A percentile compares a stretch with the other conserved stretches of the same genome.
Evolutionary conservation across 2,329 filamentous ascomycete species (phyloP).

Genomic region (Camillea tinctor): DNA sequence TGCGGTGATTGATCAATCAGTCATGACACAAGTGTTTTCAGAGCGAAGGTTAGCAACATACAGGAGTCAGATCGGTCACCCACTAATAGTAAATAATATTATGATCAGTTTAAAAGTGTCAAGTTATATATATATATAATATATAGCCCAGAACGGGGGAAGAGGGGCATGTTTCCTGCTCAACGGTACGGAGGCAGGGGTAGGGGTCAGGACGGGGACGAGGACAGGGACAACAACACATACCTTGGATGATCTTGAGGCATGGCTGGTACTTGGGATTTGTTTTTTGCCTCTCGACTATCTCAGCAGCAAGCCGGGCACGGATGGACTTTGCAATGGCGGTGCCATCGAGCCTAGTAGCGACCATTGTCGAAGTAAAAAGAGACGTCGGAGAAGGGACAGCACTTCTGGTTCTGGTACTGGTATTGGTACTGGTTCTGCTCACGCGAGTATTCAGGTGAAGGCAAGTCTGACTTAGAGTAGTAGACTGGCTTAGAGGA

Average conservation of each 20-base stretch:
- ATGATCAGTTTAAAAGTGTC: conserved; percentile 10
- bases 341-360: conserved; percentile 91
- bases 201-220: no score
- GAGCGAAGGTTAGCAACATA: conserved; percentile 44
- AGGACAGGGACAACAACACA: conserved; percentile 34
- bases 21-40: conserved; percentile 14
- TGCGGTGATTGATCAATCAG: conserved; percentile 42
- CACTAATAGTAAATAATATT: conserved; percentile 51
- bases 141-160: no score
- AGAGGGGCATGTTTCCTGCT: no score
- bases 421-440: conserved; percentile 2
- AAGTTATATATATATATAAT: background rate
- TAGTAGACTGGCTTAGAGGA: conserved; percentile 17
- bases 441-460: background rate
- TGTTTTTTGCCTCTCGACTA: conserved; percentile 73
- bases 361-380: conserved; percentile 67
- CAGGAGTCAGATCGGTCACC: conserved; percentile 90
- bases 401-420: background rate
- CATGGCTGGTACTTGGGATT: conserved; percentile 88
- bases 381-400: conserved; percentile 32
- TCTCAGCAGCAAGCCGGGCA: conserved; percentile 75
- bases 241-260: conserved; percentile 93
- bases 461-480: background rate
- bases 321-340: conserved; percentile 92
- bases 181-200: no score